Conservation (phyloP, 352 stramenopile species). For the Poterioochromonas sp. region DNA sequence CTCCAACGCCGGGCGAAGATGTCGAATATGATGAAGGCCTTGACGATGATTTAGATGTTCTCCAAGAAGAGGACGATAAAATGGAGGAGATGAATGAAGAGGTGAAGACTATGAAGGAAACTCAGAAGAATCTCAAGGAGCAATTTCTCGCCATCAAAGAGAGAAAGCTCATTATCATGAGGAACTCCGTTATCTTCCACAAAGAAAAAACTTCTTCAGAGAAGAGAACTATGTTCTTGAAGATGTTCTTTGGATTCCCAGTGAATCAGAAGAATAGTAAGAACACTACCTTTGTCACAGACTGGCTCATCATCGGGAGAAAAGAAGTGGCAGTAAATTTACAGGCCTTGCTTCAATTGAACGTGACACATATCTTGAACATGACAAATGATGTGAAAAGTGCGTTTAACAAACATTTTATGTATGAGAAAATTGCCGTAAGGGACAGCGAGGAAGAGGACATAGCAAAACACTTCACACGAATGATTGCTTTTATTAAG, state of each 20-base stretch:
- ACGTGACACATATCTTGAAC: conserved; percentile 32
- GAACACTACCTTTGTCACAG: not conserved
- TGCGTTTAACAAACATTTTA: not conserved
- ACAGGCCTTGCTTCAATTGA: not conserved
- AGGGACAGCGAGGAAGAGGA: conserved; percentile 18
- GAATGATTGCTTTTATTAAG: not conserved
- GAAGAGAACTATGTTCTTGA: not conserved
- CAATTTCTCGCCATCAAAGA: conserved; percentile 19
- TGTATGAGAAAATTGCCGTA: conserved; percentile 15
- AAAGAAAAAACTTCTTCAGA: not conserved
- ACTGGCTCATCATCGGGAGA: conserved; percentile 16
- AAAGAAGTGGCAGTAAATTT: not conserved
- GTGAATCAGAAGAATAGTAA: not conserved
- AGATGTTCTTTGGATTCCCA: not conserved
- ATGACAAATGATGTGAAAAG: conserved; percentile 4
- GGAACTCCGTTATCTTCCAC: conserved; percentile 7
- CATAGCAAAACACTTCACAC: not conserved
- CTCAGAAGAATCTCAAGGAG: not conserved
- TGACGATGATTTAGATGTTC: not conserved
- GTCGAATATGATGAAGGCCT: not conserved
- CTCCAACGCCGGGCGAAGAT: not conserved
- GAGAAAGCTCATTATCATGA: not conserved
- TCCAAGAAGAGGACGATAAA: not conserved
- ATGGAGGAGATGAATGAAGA: conserved; percentile 6
- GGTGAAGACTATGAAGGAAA: not conserved